phyloP scores from a whole-genome alignment of 2,329 filamentous ascomycete genomes.

The Colletotrichum sansevieriae region DNA sequence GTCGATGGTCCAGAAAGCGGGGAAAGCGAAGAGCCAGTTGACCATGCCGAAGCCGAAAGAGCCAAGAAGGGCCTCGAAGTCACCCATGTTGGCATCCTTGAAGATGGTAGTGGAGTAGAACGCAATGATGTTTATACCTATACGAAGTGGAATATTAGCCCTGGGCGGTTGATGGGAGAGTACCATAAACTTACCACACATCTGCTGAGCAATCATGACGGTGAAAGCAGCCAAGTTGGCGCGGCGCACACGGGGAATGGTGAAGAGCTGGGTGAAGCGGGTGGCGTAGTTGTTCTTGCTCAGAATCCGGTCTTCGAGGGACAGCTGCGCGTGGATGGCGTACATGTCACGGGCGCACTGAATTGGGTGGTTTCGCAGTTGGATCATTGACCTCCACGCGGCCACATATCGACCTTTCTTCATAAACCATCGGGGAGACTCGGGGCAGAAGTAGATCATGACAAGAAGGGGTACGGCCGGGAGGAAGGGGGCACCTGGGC shows the following conservation, averaged over 20 bases:
- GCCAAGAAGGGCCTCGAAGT: conserved; percentile 65
- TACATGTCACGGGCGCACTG: conserved; percentile 73
- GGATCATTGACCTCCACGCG: conserved; percentile 68
- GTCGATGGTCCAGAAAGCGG: conserved; percentile 66
- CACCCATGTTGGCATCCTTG: conserved; percentile 66
- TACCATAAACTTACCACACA: conserved; percentile 61
- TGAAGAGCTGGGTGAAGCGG: conserved; percentile 76
- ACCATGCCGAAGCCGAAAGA: conserved; percentile 66
- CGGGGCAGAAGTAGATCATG: conserved; percentile 75
- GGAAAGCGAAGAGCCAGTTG: conserved; percentile 71
- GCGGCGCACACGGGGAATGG: conserved; percentile 75
- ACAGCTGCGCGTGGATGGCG: conserved; percentile 74
- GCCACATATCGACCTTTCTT: conserved; percentile 73
- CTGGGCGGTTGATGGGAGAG: too few relatives aligned
- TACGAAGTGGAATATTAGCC: not conserved
- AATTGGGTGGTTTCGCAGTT: conserved; percentile 66
- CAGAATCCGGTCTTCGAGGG: conserved; percentile 67
- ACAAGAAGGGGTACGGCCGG: conserved; percentile 67
- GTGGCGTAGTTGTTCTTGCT: conserved; percentile 68
- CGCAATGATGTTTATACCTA: conserved; percentile 77
- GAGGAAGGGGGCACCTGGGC: conserved; percentile 38
- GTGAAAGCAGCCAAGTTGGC: conserved; percentile 82
- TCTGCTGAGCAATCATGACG: conserved; percentile 84
- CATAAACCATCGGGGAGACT: conserved; percentile 75
- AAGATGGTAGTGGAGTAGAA: conserved; percentile 80